Conservation (phyloP, 352 stramenopile species). For the Thraustotheca clavata region DNA sequence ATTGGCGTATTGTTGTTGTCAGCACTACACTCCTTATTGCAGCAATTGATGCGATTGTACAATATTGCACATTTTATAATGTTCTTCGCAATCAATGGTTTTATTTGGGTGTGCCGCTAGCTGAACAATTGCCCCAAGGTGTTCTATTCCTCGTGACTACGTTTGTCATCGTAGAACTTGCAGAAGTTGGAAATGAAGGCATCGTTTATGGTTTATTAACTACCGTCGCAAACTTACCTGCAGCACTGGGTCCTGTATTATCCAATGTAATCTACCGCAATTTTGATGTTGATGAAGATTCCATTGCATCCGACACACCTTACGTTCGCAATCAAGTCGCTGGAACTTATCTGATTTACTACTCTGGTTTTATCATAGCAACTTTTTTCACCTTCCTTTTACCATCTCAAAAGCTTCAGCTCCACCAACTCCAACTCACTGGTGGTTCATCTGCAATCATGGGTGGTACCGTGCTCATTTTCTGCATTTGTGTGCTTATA, state of each 20-base stretch:
- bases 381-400: not conserved
- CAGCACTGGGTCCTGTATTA: slow-evolving; percentile 33
- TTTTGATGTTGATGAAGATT: slow-evolving; percentile 30
- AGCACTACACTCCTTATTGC: slow-evolving; percentile 35
- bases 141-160: slow-evolving; percentile 45
- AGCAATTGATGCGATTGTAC: slow-evolving; percentile 32
- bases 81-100: slow-evolving; percentile 50
- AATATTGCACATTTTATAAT: slow-evolving; percentile 36
- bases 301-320: slow-evolving; percentile 31
- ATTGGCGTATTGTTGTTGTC: slow-evolving; percentile 37
- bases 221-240: slow-evolving; percentile 39
- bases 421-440: not conserved
- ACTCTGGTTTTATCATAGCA: slow-evolving; percentile 16
- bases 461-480: not conserved
- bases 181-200: slow-evolving; percentile 40
- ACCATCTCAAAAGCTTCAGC: slow-evolving; percentile 2
- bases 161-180: slow-evolving; percentile 47
- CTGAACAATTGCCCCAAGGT: slow-evolving; percentile 37
- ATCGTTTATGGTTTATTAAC: slow-evolving; percentile 46
- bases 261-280: slow-evolving; percentile 33
- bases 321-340: slow-evolving; percentile 31
- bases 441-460: not conserved
- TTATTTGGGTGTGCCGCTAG: slow-evolving; percentile 40
- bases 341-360: slow-evolving; percentile 32
- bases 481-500: not conserved